Evolutionary conservation across 2,329 filamentous ascomycete species (phyloP).

Genomic region (Gyromitra esculenta): DNA sequence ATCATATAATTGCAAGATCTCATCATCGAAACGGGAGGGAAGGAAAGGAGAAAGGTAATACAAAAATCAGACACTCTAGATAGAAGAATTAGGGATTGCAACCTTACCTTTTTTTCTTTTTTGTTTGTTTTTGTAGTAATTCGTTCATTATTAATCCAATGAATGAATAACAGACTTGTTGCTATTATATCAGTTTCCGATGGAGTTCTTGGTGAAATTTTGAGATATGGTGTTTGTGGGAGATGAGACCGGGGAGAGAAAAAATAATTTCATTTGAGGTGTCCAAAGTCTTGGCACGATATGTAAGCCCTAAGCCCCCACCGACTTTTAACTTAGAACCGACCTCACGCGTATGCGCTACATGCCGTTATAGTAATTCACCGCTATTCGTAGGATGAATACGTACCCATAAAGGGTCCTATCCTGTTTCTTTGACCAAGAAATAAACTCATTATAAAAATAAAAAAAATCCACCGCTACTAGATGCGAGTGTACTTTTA

Average conservation of each 20-base stretch:
- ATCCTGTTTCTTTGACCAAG: no score
- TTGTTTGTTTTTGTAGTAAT: background rate
- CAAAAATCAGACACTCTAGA: background rate
- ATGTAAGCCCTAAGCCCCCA: conserved; percentile 36
- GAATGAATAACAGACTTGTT: background rate
- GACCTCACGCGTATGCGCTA: background rate
- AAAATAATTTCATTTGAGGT: conserved; percentile 25
- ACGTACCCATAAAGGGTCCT: no score
- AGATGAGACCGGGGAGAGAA: background rate
- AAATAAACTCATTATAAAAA: no score
- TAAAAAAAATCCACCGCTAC: background rate
- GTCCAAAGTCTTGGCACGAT: conserved; percentile 23
- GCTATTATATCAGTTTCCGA: background rate
- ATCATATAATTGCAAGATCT: conserved; percentile 53
- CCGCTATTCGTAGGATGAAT: background rate
- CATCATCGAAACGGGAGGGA: conserved; percentile 43
- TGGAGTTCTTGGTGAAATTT: conserved; percentile 9
- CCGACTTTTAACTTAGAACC: no score
- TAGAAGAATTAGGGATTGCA: background rate
- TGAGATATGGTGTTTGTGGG: conserved; percentile 10
- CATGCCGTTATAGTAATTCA: background rate
- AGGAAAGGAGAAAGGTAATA: background rate
- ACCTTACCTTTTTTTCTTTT: conserved; percentile 27
- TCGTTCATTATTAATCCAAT: background rate
- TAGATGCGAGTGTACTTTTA: background rate